These are phyloP conservation scores for Hydnomerulius pinastri DNA, from an alignment of 768 basidiomycete genomes.

Conservation along the genomic window DNA sequence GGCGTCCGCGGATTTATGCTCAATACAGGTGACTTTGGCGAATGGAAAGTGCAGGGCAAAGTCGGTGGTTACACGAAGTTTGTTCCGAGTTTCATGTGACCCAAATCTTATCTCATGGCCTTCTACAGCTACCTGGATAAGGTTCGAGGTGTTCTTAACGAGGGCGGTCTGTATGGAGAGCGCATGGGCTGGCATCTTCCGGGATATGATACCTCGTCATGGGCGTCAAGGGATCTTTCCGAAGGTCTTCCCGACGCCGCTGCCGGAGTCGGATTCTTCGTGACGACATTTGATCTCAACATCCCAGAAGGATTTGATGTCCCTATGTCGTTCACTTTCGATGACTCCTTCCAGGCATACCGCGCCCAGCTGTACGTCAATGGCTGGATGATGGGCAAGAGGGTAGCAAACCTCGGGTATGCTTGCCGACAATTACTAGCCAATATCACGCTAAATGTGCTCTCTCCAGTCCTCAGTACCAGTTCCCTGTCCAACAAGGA, in stretches of 20 bases:
- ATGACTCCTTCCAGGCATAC: constrained; percentile 64
- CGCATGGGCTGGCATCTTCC: constrained; percentile 76
- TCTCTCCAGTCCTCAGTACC: constrained; percentile 68
- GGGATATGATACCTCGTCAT: constrained; percentile 62
- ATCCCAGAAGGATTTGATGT: constrained; percentile 64
- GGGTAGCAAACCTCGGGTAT: constrained; percentile 70
- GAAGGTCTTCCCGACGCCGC: constrained; percentile 55
- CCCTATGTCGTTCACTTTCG: constrained; percentile 72
- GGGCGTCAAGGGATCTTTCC: constrained; percentile 57
- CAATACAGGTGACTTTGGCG: constrained; percentile 56
- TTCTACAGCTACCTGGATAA: constrained; percentile 70
- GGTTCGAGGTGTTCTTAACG: constrained; percentile 67
- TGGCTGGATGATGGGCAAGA: constrained; percentile 89
- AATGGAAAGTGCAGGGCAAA: constrained; percentile 78
- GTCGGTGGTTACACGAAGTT: constrained; percentile 69
- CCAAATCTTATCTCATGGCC: neutral
- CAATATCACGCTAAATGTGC: constrained; percentile 4
- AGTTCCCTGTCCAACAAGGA: constrained; percentile 83
- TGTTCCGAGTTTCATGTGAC: constrained; percentile 15
- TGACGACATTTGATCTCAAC: constrained; percentile 67
- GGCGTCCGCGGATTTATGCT: constrained; percentile 78
- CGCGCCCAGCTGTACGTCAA: constrained; percentile 77
- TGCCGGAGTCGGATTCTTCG: constrained; percentile 82
- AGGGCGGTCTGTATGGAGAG: constrained; percentile 74
- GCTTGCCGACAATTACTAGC: constrained; percentile 13